These are phyloP conservation scores for Corymbia maculata DNA, from an alignment of 345 rosid species.

Conservation along the genomic window DNA sequence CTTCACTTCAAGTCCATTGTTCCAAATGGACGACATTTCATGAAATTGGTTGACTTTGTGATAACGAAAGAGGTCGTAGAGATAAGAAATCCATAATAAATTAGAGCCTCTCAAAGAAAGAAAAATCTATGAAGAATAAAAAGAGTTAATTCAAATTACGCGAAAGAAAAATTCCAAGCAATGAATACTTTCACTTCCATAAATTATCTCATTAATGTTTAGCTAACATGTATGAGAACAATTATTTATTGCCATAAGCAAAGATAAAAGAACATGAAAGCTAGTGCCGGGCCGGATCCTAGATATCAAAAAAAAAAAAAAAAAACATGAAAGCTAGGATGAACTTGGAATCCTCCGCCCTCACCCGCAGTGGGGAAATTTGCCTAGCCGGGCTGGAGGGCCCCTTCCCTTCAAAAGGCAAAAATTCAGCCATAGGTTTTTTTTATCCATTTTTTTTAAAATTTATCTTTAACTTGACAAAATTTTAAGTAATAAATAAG, in stretches of 20 bases:
- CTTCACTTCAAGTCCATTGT: neutral
- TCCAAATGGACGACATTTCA: neutral
- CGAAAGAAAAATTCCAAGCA: neutral
- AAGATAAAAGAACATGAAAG: neutral
- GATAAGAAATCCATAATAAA: neutral
- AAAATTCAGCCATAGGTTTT: accelerated
- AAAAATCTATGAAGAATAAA: neutral
- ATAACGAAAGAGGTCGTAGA: neutral
- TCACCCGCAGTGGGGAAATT: neutral
- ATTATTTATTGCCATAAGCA: neutral
- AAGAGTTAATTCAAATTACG: neutral
- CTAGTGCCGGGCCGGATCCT: neutral
- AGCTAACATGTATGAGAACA: neutral
- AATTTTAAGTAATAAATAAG: neutral
- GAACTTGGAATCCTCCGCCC: too few species aligned
- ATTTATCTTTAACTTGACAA: accelerated
- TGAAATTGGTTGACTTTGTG: neutral
- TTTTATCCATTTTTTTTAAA: neutral
- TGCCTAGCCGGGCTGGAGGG: neutral
- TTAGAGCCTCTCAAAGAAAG: neutral
- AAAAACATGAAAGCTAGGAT: too few species aligned
- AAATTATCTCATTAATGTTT: neutral
- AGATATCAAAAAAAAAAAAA: too few species aligned
- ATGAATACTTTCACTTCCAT: neutral
- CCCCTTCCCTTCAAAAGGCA: neutral